These are phyloP conservation scores for Hagleromyces aurorensis DNA, from an alignment of 805 yeast species.

Conservation along the genomic window DNA sequence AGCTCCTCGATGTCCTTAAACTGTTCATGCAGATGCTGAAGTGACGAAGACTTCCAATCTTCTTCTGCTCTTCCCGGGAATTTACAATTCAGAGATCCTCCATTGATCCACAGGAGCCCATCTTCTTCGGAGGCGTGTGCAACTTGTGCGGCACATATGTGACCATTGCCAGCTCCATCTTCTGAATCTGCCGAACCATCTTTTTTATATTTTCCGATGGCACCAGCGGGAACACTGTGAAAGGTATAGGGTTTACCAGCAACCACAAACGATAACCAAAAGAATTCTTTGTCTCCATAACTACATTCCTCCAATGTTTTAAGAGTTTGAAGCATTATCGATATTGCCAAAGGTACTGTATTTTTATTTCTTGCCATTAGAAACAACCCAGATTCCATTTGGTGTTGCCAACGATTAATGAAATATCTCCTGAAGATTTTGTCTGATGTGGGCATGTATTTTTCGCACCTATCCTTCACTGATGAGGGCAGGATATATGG, in stretches of 20 bases:
- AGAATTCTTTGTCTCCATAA: slow-evolving; percentile 66
- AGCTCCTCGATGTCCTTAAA: slow-evolving; percentile 4
- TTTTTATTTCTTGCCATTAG: slow-evolving; percentile 35
- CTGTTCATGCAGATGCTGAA: slow-evolving; percentile 1
- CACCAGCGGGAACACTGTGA: slow-evolving; percentile 6
- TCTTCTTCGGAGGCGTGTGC: slow-evolving; percentile 5
- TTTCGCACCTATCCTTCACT: slow-evolving; percentile 5
- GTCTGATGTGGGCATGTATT: slow-evolving; percentile 18
- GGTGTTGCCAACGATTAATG: slow-evolving; percentile 35
- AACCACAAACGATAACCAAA: slow-evolving; percentile 56
- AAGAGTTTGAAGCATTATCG: slow-evolving; percentile 37
- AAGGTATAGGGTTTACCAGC: slow-evolving; percentile 41
- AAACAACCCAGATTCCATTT: slow-evolving; percentile 43
- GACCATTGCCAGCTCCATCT: slow-evolving; percentile 1
- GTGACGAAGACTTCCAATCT: slow-evolving; percentile 5
- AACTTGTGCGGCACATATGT: slow-evolving; percentile 6
- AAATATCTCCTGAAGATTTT: slow-evolving; percentile 35
- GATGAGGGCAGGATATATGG: slow-evolving; percentile 3
- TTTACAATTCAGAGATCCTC: slow-evolving; percentile 9
- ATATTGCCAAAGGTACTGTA: slow-evolving; percentile 39
- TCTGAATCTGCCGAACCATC: slow-evolving; percentile 2
- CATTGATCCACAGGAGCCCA: slow-evolving; percentile 8
- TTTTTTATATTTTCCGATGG: slow-evolving; percentile 4
- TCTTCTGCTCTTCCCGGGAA: slow-evolving; percentile 3
- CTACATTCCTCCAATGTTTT: slow-evolving; percentile 40